Evolutionary conservation across 148 eudicot species (phyloP).

Genomic region (Rheum nobile): DNA sequence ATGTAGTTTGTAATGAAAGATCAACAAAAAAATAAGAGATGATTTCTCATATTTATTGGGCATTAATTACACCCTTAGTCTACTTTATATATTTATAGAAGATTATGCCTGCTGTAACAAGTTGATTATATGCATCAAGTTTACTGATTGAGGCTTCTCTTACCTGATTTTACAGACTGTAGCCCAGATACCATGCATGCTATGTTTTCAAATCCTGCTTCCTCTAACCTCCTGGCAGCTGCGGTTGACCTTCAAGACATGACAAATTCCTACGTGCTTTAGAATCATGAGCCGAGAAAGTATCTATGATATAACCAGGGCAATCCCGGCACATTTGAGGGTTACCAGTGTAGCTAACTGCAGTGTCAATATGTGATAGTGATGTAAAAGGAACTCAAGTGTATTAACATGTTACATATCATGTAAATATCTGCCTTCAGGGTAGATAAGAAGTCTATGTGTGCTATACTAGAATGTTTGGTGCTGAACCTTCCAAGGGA

Average conservation of each 20-base stretch:
- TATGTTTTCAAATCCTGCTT: constrained; percentile 64
- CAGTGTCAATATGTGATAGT: not conserved
- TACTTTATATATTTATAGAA: too few species aligned
- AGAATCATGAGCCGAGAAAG: not conserved
- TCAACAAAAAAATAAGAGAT: too few species aligned
- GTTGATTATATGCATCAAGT: not conserved
- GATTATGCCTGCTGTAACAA: not conserved
- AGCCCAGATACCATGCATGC: constrained; percentile 93
- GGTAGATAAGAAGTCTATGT: too few species aligned
- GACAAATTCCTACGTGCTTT: not conserved
- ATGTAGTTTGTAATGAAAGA: too few species aligned
- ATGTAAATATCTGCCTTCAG: too few species aligned
- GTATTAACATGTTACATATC: too few species aligned
- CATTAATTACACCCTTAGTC: too few species aligned
- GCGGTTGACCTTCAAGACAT: constrained; percentile 52
- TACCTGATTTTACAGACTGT: constrained; percentile 83
- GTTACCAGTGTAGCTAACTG: not conserved
- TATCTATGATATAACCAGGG: not conserved
- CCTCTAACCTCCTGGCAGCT: constrained; percentile 71
- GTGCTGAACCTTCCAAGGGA: too few species aligned
- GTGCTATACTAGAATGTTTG: not conserved
- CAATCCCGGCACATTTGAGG: not conserved
- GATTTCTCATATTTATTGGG: too few species aligned
- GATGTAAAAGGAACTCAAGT: not conserved
- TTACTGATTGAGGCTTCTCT: not conserved